phyloP scores from a whole-genome alignment of 345 rosid species.

The Rhodamnia rubescens region DNA sequence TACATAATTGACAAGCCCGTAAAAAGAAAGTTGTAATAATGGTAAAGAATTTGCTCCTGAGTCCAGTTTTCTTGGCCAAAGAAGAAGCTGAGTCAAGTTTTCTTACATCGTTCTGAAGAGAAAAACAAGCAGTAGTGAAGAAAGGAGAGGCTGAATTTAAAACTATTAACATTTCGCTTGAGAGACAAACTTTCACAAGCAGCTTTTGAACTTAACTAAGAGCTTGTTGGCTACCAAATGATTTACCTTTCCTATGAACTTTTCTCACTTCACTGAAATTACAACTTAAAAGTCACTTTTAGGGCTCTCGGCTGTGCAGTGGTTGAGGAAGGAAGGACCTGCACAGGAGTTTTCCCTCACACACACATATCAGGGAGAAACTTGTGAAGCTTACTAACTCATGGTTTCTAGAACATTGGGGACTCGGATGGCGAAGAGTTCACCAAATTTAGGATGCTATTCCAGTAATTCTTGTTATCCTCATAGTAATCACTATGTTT shows the following conservation, averaged over 20 bases:
- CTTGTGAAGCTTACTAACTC: neutral
- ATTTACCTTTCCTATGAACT: neutral
- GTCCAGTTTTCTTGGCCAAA: neutral
- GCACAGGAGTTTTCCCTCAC: neutral
- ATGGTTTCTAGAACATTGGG: slow-evolving; percentile 35
- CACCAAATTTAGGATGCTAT: slow-evolving; percentile 84
- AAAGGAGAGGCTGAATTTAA: neutral
- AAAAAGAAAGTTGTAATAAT: neutral
- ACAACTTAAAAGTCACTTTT: neutral
- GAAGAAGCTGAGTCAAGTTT: neutral
- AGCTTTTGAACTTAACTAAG: neutral
- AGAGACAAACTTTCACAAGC: neutral
- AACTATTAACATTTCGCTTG: neutral
- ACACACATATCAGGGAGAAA: neutral
- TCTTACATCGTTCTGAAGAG: neutral
- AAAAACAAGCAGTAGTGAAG: neutral
- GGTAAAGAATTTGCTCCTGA: neutral
- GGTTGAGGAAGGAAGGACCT: neutral
- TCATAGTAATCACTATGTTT: slow-evolving; percentile 44
- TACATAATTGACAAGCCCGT: neutral
- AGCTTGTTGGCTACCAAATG: neutral
- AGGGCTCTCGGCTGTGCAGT: neutral
- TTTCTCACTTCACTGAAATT: neutral
- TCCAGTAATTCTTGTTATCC: slow-evolving; percentile 95
- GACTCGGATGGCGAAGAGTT: slow-evolving; percentile 79